Conservation (phyloP, 169 alveolate genomes). For the Cryptosporidium felis region DNA sequence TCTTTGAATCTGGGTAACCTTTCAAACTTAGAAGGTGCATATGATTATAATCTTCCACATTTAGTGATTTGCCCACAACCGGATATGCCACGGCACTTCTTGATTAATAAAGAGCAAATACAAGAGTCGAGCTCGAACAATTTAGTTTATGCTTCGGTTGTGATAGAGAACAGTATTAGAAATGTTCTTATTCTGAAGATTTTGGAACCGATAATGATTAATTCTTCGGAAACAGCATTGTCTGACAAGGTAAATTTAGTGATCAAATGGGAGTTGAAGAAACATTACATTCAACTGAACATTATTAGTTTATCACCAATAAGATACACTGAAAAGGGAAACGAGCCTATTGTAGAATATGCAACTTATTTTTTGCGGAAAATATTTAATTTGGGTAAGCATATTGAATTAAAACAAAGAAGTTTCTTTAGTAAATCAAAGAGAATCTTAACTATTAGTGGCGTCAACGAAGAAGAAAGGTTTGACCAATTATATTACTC, state of each 20-base stretch:
- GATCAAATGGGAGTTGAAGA: slow-evolving; percentile 17
- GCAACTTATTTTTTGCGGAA: background rate
- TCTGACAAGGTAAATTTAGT: background rate
- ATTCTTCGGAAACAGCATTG: background rate
- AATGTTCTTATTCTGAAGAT: slow-evolving; percentile 9
- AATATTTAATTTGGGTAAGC: background rate
- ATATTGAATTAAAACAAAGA: background rate
- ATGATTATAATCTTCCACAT: slow-evolving; percentile 3
- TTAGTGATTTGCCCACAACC: slow-evolving; percentile 14
- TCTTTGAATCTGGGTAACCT: slow-evolving; percentile 26
- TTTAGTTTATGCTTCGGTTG: background rate
- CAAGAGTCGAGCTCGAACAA: background rate
- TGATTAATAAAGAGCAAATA: background rate
- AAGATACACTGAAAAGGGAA: background rate
- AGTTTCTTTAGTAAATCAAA: background rate
- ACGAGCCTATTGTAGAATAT: slow-evolving; percentile 22
- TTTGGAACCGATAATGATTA: background rate
- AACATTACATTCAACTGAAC: slow-evolving; percentile 13
- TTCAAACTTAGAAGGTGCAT: slow-evolving; percentile 1
- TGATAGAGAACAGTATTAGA: background rate
- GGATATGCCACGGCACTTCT: background rate
- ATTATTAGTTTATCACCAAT: slow-evolving; percentile 14
- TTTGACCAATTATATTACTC: slow-evolving; percentile 24
- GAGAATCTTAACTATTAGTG: background rate
- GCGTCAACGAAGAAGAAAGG: background rate